These are phyloP conservation scores for Podaxis sp. DNA, from an alignment of 768 basidiomycete genomes.

Conservation along the genomic window DNA sequence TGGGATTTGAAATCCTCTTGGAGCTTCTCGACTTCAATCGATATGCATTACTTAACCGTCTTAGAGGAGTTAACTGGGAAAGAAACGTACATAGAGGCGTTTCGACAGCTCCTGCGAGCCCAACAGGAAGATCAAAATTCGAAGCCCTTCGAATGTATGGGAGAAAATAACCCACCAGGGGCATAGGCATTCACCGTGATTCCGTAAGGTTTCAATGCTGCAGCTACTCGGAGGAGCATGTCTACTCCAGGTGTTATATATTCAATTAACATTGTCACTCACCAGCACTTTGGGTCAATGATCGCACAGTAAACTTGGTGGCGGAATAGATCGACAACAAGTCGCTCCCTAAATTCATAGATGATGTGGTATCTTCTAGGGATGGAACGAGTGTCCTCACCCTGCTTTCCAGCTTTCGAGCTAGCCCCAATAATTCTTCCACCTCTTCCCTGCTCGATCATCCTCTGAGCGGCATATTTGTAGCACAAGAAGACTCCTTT, in stretches of 20 bases:
- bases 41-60: not conserved
- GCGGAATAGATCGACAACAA: conserved; percentile 28
- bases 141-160: not conserved
- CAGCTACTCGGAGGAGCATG: conserved; percentile 22
- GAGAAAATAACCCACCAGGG: conserved; percentile 25
- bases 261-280: not conserved
- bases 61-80: not conserved
- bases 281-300: conserved; percentile 41
- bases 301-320: conserved; percentile 40
- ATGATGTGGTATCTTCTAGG: conserved; percentile 20
- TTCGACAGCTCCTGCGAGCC: not conserved
- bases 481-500: conserved; percentile 63
- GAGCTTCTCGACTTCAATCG: not conserved
- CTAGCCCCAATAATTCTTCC: conserved; percentile 55
- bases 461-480: conserved; percentile 60
- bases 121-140: not conserved
- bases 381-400: conserved; percentile 9
- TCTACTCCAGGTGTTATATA: not conserved
- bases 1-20: not conserved
- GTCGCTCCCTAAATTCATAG: not conserved
- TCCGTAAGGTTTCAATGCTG: conserved; percentile 34
- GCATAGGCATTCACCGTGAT: conserved; percentile 47
- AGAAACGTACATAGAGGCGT: conserved; percentile 6
- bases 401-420: conserved; percentile 31
- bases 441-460: conserved; percentile 55